Base-by-base conservation (phyloP, 768 basidiomycete genomes). In the Crepidotus variabilis region DNA sequence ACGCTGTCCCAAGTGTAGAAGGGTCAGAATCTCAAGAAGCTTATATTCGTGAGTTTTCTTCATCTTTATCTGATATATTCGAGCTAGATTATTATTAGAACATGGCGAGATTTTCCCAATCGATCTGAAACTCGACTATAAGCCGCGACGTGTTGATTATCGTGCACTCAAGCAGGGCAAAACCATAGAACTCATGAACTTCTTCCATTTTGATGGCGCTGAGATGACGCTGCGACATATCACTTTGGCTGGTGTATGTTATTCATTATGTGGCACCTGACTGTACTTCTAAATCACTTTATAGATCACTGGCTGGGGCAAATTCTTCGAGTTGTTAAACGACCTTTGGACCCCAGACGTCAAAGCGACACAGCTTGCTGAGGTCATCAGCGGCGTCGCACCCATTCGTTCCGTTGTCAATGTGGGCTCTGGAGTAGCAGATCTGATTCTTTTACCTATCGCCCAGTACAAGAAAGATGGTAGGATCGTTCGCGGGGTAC, bases 331-430 rank as follows among this genome's bases (percentile, higher is more conserved):
- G 61, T 81, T 91, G 46, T 75, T 99, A n/a, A 97, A 98, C 63
- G 96, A 98, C 65, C 76, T 98, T 22, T 99, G 97, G 97, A 98
- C 97, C 0, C 97, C 97, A 3, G 97, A 99, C 69, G 97, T 99
- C 52, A 98, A 98, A 70, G 94, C 97, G 11, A 98, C 97, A 8
- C 97, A 99, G 67, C 82, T 99, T 10, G 92, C 92, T 14, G 96
- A 98, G 60, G 92, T 99, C 50, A 91, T 99, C 52, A 95, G 95
- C 21, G 97, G 97, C 6, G 94, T 98, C 2, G 83, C 94, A 10
- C 97, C 97, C 1, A 95, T 99, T 59, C 89, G 95, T 16, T 98
- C 95, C 0, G 81, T 98, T 59, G 96, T 99, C 63, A 98, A 98
- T 60, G 94, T 98, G 52, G 97, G 97, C 11, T 93, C 94, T 16